Evolutionary conservation across 192 early-diverging fungal genomes (phyloP), one percentile per base, ranked within the genome.

Genomic region (Coemansia asiatica): DNA sequence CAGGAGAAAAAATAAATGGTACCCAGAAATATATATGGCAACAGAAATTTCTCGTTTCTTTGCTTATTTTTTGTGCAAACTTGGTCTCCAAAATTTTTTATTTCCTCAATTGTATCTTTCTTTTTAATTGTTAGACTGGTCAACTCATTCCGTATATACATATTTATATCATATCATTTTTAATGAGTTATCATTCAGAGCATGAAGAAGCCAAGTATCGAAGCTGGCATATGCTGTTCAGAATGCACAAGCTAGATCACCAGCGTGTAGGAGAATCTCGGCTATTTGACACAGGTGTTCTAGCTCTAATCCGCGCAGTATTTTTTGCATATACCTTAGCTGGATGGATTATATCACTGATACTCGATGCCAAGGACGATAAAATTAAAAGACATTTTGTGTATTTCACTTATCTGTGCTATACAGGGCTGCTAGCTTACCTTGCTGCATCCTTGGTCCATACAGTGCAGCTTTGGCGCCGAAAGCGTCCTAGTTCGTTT

Each of bases 391-490:
- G 57, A 1, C 71, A 76, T 29, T 82, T 82, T 70, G 68, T 70
- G 10, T 76, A 76, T 47, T 76, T 82, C 44, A 82, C 79, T 4
- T 56, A 76, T 56, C 71, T 82, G 22, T 66, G 67, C 49, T 67
- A 76, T 61, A 82, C 79, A 7, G 79, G 79, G 0, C 64, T 82
- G 12, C 6, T 74, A 1, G 68, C 58, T 5, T 82, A 76, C 48
- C 46, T 75, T 0, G 67, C 53, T 0, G 60, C 72, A 0, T 71
- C 78, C 0, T 35, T 74, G 18, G 15, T 65, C 22, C 69, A 75
- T 46, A 75, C 78, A 1, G 22, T 60, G 27, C 44, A 57, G 15
- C 16, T 49, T 5, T 72, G 66, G 58, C 63, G 68, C 1, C 57
- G 29, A 2, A 46, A 49, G 5, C 18, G 6, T 18, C 40, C 56